phyloP scores from a whole-genome alignment of 345 rosid genomes.

The Pugionium dolabratum region DNA sequence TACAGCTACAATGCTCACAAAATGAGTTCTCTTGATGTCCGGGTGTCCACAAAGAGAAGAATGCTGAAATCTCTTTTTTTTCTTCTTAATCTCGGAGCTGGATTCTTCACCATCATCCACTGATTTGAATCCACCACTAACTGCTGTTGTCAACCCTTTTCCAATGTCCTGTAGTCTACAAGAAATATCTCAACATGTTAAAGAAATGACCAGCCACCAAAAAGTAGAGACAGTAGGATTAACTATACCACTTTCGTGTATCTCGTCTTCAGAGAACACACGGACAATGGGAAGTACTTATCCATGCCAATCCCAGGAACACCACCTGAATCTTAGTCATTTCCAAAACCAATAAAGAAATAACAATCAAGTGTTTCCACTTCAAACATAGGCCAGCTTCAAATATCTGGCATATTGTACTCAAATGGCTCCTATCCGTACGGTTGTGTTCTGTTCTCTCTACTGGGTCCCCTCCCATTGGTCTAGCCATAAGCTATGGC shows the following conservation, averaged over 20 bases:
- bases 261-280: slow-evolving; percentile 60
- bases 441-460: slow-evolving; percentile 40
- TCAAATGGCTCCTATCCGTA: slow-evolving; percentile 81
- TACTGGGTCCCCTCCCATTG: no score
- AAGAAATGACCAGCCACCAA: slow-evolving; percentile 23
- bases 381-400: slow-evolving; percentile 81
- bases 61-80: slow-evolving; percentile 52
- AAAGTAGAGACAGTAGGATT: slow-evolving; percentile 1
- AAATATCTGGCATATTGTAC: slow-evolving; percentile 71
- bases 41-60: slow-evolving; percentile 95
- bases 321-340: slow-evolving; percentile 77
- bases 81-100: slow-evolving; percentile 37
- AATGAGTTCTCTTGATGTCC: slow-evolving; percentile 67
- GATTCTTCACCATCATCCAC: slow-evolving; percentile 37
- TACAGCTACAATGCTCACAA: slow-evolving; percentile 60
- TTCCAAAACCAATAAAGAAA: slow-evolving; percentile 80
- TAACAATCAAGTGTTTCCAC: slow-evolving; percentile 81
- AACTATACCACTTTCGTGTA: slow-evolving; percentile 53
- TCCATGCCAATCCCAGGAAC: slow-evolving; percentile 81
- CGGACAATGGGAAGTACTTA: slow-evolving; percentile 70
- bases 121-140: slow-evolving; percentile 40
- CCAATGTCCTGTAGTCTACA: slow-evolving; percentile 67
- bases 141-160: slow-evolving; percentile 40
- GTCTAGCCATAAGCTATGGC: no score
- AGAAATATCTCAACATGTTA: slow-evolving; percentile 8